Evolutionary conservation across 225 moss, liverwort and hornwort genomes (phyloP), one percentile per base, ranked within the genome.

Genomic region (Neckera pumila): DNA sequence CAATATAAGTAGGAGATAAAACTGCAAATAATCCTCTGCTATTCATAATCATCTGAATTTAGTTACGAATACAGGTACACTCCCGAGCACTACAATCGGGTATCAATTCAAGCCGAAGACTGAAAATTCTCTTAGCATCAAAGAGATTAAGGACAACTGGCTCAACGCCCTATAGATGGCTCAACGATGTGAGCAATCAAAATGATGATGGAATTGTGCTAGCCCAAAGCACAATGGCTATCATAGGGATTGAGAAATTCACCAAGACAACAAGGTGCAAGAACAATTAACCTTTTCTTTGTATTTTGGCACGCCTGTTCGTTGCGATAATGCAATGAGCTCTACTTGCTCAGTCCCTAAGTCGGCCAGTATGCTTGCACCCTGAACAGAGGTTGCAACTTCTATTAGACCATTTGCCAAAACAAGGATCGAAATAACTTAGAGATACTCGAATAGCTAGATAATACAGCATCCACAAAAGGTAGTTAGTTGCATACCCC

Each of bases 311-410:
- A 93, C 84, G 56, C 96, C 96, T 59, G 95, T 97, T 87, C 97
- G 94, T 74, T 97, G 96, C 69, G 98, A 96, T 82, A 99, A 93
- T 57, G 91, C 95, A 89, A 99, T 95, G 40, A 97, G 90, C 89
- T 99, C 98, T 86, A 99, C 82, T 89, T 99, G 98, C 92, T 97
- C 96, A 34, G 98, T 99, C 82, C 95, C 98, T 72, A 94, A 84
- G 90, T 99, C 97, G 40, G 98, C 98, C 89, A 99, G 82, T 88
- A 92, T 90, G 92, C 96, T 99, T 86, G 95, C 89, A 82, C 95
- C 95, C 95, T 95, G 90, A 88, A 84, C 62, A 59, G 67, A 51
- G 22, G 85, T 67, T 74, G 51, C 78, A 85, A 86, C n/a, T 86
- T 59, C 76, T 19, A 70, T 79, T 70, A 75, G 59, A 47, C 65